Evolutionary conservation across 768 basidiomycete species (phyloP).

Genomic region (Boletus tylopilopsis): DNA sequence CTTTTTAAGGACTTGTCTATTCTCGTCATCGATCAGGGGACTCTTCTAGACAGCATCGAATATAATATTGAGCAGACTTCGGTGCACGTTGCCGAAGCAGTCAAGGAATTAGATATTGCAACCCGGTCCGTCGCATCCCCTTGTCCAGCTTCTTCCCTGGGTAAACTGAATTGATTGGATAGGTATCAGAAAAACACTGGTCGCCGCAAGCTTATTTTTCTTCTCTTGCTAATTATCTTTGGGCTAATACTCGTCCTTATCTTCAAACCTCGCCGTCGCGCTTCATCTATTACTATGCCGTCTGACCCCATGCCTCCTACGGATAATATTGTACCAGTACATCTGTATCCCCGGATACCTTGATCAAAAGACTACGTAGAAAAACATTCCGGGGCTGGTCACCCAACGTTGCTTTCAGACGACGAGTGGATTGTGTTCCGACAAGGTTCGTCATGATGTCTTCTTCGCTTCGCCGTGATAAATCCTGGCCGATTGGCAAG

Average conservation of each 20-base stretch:
- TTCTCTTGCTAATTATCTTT: conserved; percentile 85
- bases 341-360: conserved; percentile 32
- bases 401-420: conserved; percentile 3
- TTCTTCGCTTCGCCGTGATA: conserved; percentile 1
- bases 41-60: conserved; percentile 92
- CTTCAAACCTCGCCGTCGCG: conserved; percentile 78
- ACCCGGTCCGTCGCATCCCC: conserved; percentile 54
- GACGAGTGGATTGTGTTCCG: conserved; percentile 1
- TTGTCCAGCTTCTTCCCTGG: neutral
- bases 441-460: conserved; percentile 18
- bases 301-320: conserved; percentile 25
- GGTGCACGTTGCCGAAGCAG: conserved; percentile 76
- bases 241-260: conserved; percentile 85
- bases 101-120: conserved; percentile 78
- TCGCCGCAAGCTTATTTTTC: conserved; percentile 87
- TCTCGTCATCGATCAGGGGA: conserved; percentile 97
- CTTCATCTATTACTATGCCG: conserved; percentile 27
- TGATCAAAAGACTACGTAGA: conserved; percentile 20
- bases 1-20: conserved; percentile 93
- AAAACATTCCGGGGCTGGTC: conserved; percentile 9
- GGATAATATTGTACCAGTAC: conserved; percentile 30
- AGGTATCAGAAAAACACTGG: conserved; percentile 96
- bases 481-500: conserved; percentile 8
- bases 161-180: conserved; percentile 5
- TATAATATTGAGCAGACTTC: conserved; percentile 96